phyloP scores from a whole-genome alignment of 345 rosid species.

The Lagerstroemia speciosa region DNA sequence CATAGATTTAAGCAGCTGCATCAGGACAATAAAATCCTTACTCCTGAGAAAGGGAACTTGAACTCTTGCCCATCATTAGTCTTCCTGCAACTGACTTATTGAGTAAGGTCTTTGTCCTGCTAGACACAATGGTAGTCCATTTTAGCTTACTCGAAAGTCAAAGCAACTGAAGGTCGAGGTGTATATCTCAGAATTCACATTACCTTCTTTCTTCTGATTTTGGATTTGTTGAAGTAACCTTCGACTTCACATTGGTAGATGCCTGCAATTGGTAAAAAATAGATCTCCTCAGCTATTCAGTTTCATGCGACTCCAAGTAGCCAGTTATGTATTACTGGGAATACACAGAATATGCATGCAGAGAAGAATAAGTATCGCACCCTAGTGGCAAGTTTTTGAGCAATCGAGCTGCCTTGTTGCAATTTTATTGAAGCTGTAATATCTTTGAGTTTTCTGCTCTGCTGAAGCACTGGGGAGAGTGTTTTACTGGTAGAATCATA shows the following conservation, averaged over 20 bases:
- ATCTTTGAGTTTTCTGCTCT: conserved; percentile 5
- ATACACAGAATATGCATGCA: conserved; percentile 2
- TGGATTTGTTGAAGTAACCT: conserved; percentile 21
- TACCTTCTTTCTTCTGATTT: conserved; percentile 51
- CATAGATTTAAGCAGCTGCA: background rate
- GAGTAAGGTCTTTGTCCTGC: conserved; percentile 27
- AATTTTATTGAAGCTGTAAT: conserved; percentile 17
- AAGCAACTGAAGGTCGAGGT: background rate
- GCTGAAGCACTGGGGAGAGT: conserved; percentile 2
- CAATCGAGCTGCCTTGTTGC: conserved; percentile 24
- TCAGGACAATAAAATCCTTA: conserved; percentile 18
- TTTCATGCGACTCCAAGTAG: background rate
- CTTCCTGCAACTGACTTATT: conserved; percentile 32
- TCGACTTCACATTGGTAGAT: conserved; percentile 7
- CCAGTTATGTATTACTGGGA: background rate
- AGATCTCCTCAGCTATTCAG: background rate
- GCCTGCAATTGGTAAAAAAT: conserved; percentile 11
- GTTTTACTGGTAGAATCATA: conserved; percentile 23
- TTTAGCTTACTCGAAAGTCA: background rate
- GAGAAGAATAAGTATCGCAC: conserved; percentile 26
- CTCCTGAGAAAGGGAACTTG: conserved; percentile 21
- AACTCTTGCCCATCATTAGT: conserved; percentile 21
- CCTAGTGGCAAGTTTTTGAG: conserved; percentile 31
- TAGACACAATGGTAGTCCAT: background rate
- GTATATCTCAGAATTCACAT: background rate